Evolutionary conservation across 495 filamentous ascomycete genomes (phyloP).

Genomic region (Bryoglossum gracile): DNA sequence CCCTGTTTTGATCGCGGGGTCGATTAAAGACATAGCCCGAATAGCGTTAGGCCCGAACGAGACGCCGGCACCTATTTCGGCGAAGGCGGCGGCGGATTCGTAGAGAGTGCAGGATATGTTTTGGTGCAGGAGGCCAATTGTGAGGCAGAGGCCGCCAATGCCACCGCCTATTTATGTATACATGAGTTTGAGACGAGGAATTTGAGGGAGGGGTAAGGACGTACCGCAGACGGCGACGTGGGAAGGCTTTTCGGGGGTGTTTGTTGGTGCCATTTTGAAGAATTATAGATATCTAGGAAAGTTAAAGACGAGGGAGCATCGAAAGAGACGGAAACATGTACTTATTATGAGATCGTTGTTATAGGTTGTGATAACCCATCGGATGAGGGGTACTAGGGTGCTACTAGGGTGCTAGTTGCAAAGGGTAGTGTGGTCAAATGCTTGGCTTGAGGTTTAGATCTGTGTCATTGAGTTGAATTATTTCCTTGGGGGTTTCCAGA

Average conservation of each 20-base stretch:
- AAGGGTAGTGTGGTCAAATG: too few relatives aligned
- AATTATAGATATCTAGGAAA: too few relatives aligned
- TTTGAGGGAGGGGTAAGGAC: background rate
- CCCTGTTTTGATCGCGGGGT: conserved; percentile 37
- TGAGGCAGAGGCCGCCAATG: conserved; percentile 20
- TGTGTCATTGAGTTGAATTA: too few relatives aligned
- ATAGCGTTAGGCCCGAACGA: conserved; percentile 53
- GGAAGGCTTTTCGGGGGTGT: conserved; percentile 19
- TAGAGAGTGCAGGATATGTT: conserved; percentile 22
- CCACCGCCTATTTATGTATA: conserved; percentile 11
- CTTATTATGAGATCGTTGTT: too few relatives aligned
- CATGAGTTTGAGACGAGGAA: background rate
- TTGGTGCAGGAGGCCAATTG: conserved; percentile 22
- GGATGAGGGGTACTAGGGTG: too few relatives aligned
- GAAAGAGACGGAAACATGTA: too few relatives aligned
- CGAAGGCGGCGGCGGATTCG: conserved; percentile 19
- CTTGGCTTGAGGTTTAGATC: too few relatives aligned
- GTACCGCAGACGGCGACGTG: conserved; percentile 23
- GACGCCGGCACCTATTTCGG: conserved; percentile 53
- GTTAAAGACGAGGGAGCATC: too few relatives aligned
- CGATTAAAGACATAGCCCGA: conserved; percentile 46
- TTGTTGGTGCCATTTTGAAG: conserved; percentile 15
- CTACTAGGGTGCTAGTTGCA: too few relatives aligned
- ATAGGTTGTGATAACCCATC: too few relatives aligned
- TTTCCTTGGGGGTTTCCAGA: too few relatives aligned